phyloP scores from a whole-genome alignment of 805 yeast species.

The Kuraishia ogatae region DNA sequence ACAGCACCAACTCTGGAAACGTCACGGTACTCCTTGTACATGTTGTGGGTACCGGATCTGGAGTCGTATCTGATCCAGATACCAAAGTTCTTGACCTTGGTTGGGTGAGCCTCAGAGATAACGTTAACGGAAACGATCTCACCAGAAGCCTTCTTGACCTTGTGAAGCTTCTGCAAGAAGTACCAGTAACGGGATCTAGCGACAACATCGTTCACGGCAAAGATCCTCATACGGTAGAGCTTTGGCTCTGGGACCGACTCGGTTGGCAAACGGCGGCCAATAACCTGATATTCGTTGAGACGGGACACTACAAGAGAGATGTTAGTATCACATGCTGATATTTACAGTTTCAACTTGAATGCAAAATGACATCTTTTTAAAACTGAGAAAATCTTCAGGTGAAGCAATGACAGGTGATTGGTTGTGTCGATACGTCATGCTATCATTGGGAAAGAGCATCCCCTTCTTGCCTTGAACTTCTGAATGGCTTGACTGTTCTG shows the following conservation, averaged over 20 bases:
- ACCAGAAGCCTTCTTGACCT: conserved; percentile 99
- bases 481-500: too few relatives aligned
- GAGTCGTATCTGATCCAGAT: conserved; percentile 99
- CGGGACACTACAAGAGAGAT: conserved; percentile 60
- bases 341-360: background rate
- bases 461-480: too few relatives aligned
- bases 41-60: conserved; percentile 99
- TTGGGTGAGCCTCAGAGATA: conserved; percentile 92
- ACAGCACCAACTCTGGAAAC: conserved; percentile 99
- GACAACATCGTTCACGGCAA: conserved; percentile 97
- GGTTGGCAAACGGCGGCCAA: conserved; percentile 99
- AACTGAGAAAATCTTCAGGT: background rate
- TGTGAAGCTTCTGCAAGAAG: conserved; percentile 98
- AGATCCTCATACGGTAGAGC: conserved; percentile 99
- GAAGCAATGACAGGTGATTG: too few relatives aligned
- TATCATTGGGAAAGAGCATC: too few relatives aligned
- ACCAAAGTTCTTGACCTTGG: conserved; percentile 99
- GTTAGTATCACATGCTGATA: conserved; percentile 9
- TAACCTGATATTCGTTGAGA: conserved; percentile 98
- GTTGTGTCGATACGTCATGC: too few relatives aligned
- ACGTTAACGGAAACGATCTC: conserved; percentile 91
- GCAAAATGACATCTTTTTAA: background rate
- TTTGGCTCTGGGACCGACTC: conserved; percentile 99
- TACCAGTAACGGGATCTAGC: conserved; percentile 99
- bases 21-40: conserved; percentile 99